phyloP scores from a whole-genome alignment of 1,284 basidiomycete genomes.

The Abortiporus biennis region DNA sequence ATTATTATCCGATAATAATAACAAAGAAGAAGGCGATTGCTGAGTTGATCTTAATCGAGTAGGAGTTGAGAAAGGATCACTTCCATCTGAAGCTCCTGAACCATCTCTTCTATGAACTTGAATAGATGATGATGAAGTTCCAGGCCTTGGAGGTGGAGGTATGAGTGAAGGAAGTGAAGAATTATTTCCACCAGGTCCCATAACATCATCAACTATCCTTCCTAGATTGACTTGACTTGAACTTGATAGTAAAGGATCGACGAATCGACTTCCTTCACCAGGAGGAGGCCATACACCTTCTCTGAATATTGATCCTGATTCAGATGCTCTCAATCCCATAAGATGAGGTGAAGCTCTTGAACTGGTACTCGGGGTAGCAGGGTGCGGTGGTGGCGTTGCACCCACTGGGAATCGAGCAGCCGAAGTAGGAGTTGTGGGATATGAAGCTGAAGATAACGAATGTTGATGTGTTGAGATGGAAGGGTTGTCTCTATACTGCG shows the following conservation, averaged over 20 bases:
- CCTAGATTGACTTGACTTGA: conserved; percentile 31
- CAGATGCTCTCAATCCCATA: conserved; percentile 34
- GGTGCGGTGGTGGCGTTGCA: conserved; percentile 9
- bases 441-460: conserved; percentile 14
- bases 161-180: too few relatives aligned
- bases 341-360: conserved; percentile 25
- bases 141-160: too few relatives aligned
- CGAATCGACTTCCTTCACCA: conserved; percentile 29
- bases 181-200: too few relatives aligned
- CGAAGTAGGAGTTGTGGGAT: not conserved
- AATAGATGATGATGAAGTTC: too few relatives aligned
- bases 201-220: conserved; percentile 44
- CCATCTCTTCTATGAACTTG: too few relatives aligned
- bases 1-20: too few relatives aligned
- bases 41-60: too few relatives aligned
- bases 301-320: conserved; percentile 43
- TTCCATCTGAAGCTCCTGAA: too few relatives aligned
- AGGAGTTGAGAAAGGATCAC: too few relatives aligned
- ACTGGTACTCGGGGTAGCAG: conserved; percentile 6
- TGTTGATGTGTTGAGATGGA: too few relatives aligned
- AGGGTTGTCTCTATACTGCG: conserved; percentile 25
- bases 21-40: too few relatives aligned
- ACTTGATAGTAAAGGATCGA: conserved; percentile 36
- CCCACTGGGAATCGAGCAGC: conserved; percentile 6
- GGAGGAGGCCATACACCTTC: conserved; percentile 47